phyloP scores from a whole-genome alignment of 2,329 filamentous ascomycete genomes.

The Gremmenia infestans region DNA sequence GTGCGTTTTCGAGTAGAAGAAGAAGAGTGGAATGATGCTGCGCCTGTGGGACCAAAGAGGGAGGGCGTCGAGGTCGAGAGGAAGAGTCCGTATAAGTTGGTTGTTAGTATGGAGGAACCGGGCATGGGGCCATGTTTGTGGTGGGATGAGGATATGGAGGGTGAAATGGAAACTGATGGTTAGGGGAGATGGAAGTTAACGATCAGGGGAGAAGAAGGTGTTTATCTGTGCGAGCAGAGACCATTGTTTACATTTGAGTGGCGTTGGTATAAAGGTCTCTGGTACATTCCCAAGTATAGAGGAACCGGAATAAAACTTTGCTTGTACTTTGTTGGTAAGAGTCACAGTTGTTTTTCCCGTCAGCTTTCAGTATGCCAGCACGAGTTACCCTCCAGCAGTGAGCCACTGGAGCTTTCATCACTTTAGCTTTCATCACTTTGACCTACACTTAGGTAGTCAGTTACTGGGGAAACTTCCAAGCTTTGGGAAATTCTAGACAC shows the following conservation, averaged over 20 bases:
- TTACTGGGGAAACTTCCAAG: too few relatives aligned
- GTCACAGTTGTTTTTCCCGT: too few relatives aligned
- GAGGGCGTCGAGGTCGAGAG: constrained; percentile 51
- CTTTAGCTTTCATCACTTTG: too few relatives aligned
- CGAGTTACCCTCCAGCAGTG: too few relatives aligned
- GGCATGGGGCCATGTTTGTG: constrained; percentile 59
- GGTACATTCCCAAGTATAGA: neutral
- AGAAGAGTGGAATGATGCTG: constrained; percentile 89
- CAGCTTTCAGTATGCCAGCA: too few relatives aligned
- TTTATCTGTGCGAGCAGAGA: neutral
- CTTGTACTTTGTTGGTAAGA: too few relatives aligned
- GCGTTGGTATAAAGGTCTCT: neutral
- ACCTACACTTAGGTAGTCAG: too few relatives aligned
- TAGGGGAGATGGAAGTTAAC: neutral
- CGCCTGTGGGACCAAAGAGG: constrained; percentile 62
- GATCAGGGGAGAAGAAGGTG: neutral
- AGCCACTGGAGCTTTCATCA: too few relatives aligned
- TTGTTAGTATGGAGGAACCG: constrained; percentile 57
- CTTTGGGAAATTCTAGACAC: neutral
- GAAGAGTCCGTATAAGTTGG: constrained; percentile 66
- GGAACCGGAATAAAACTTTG: too few relatives aligned
- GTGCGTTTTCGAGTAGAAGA: constrained; percentile 81
- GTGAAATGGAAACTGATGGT: constrained; percentile 7
- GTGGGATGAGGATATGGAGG: constrained; percentile 45
- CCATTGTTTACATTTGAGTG: neutral